phyloP scores from a whole-genome alignment of 371 early-diverging fungal genomes.

The Rhizomucor pusillus region DNA sequence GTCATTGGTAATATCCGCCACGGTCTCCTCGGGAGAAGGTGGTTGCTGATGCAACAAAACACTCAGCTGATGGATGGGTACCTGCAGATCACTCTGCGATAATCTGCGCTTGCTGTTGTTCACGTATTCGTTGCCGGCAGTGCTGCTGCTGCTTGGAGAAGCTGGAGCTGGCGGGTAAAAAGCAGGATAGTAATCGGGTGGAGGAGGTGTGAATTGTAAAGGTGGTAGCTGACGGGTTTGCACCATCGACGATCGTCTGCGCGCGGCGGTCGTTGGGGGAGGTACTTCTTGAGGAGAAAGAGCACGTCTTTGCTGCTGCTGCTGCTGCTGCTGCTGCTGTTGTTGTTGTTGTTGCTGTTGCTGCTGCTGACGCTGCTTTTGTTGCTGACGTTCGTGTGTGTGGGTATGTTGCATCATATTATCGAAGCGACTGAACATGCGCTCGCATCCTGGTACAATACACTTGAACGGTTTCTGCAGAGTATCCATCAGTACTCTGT shows the following conservation, averaged over 20 bases:
- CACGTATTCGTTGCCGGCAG: neutral
- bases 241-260: constrained; percentile 5
- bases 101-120: constrained; percentile 4
- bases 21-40: neutral
- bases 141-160: neutral
- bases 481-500: neutral
- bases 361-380: no score
- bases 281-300: no score
- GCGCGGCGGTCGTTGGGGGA: neutral
- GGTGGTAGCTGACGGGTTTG: constrained; percentile 8
- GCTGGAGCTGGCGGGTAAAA: constrained; percentile 3
- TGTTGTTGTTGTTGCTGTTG: no score
- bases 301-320: neutral
- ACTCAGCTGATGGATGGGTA: constrained; percentile 14
- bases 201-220: constrained; percentile 1
- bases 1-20: constrained; percentile 32
- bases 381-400: constrained; percentile 34
- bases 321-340: constrained; percentile 5
- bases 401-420: constrained; percentile 64
- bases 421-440: constrained; percentile 56
- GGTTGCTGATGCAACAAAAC: neutral
- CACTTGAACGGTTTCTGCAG: constrained; percentile 52
- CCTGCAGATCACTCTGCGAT: constrained; percentile 12
- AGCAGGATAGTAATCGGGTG: constrained; percentile 3
- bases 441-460: constrained; percentile 49